These are phyloP conservation scores for Pseudogymnoascus sp. DNA, from an alignment of 2,329 filamentous ascomycete species.

Conservation along the genomic window DNA sequence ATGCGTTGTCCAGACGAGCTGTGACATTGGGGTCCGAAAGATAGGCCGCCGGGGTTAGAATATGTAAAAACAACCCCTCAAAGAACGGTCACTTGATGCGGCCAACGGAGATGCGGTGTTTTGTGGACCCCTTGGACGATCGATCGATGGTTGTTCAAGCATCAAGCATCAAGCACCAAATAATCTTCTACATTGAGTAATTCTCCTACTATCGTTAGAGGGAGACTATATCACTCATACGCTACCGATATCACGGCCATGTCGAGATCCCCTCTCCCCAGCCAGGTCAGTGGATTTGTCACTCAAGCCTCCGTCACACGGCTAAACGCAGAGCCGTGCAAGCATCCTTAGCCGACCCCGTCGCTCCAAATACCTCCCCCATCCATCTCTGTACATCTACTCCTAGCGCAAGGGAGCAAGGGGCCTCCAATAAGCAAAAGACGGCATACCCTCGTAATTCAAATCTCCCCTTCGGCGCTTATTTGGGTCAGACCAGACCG, in stretches of 20 bases:
- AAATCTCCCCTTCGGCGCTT: conserved; percentile 3
- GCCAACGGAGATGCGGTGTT: neutral
- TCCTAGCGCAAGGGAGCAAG: neutral
- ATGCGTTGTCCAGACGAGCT: neutral
- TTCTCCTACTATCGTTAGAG: neutral
- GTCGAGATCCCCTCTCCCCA: neutral
- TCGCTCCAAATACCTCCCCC: neutral
- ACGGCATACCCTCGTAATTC: neutral
- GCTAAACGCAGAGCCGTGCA: neutral
- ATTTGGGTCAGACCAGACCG: neutral
- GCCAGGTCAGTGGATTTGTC: conserved; percentile 1
- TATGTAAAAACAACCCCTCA: neutral
- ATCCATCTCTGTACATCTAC: neutral
- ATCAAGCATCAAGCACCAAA: neutral
- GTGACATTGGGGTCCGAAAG: neutral
- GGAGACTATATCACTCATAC: neutral
- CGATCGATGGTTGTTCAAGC: neutral
- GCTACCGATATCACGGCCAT: neutral
- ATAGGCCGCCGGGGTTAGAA: neutral
- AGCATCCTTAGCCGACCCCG: neutral
- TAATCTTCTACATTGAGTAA: neutral
- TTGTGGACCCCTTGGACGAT: neutral
- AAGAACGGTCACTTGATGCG: neutral
- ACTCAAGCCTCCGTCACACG: neutral
- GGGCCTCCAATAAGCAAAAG: neutral